Evolutionary conservation across 2,329 filamentous ascomycete genomes (phyloP), one percentile per base, ranked within the genome.

Genomic region (Dactylonectria macrodidyma): DNA sequence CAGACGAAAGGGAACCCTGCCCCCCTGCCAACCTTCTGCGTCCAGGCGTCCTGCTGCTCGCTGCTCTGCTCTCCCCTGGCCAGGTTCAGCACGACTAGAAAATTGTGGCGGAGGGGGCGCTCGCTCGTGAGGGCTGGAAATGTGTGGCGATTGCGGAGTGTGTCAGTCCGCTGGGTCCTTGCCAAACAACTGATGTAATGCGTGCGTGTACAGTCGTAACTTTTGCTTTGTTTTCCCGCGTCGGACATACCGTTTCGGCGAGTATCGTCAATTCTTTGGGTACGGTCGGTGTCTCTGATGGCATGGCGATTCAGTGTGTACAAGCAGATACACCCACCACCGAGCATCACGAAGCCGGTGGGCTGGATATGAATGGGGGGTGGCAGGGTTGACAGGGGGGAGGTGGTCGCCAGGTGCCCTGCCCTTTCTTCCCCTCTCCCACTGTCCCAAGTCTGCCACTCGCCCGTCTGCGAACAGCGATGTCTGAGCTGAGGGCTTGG

Each of bases 101-200:
- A 71, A 70, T 71, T 74, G 72, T 77, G 77, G 74, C 76, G 76
- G 75, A 74, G 73, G 69, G 62, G 66, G 62, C 58, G 55, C 44
- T 59, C 58, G 55, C 44, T 59, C 55, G 12, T 47, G 56, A 60
- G 26, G 30, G 46, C 63, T 59, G 44, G 60, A 67, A 67, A 66
- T 54, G 67, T 54, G 67, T 69, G 69, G 72, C 70, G 54, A 73
- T 71, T 68, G 61, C 24, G 52, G 61, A 59, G 41, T 59, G 63
- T 66, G 60, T 62, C 62, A 63, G 62, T 59, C 55, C 19, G 57
- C 47, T 50, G 47, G 62, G 61, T 30, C 26, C 26, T 30, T 7
- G 26, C 7, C 26, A 30, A 58, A 59, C 59, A 61, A 58, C 65
- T 71, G 66, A 60, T 68, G 58, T 50, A 59, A 61, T 68, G 57